Base-by-base conservation (phyloP, 78 protist species). In the Mastigamoeba balamuthi region DNA sequence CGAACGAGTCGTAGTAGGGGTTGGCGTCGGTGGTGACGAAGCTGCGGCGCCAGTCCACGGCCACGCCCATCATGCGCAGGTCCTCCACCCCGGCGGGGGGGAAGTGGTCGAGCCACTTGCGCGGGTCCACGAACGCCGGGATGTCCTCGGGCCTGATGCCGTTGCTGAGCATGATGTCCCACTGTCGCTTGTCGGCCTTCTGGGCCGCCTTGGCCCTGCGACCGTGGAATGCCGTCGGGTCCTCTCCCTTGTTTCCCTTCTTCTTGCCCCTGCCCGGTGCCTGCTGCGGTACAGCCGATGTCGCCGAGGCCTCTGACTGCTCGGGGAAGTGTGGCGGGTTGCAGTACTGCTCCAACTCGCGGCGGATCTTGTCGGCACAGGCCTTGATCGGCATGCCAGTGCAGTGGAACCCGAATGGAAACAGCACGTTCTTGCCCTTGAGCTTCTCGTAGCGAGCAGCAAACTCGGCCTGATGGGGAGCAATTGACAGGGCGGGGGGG, bases 301-400 rank as follows among this genome's bases (percentile, higher is more conserved):
- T n/a, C n/a, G n/a, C n/a, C n/a, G n/a, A n/a, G n/a, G n/a, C n/a
- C n/a, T n/a, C n/a, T n/a, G n/a, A n/a, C n/a, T n/a, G n/a, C n/a
- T n/a, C 85, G 37, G 95, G 94, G 81, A 92, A 95, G 6, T 66
- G 80, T 2, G 95, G 95, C n/a, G 98, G 98, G 72, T 39, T 44
- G 37, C 96, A 94, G 64, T 39, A 90, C 48, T 9, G 2, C 63
- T 80, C 86, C 28, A 95, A 77, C 67, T 95, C 98, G 27, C 65
- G 39, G n/a, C 7, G 40, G 40, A 95, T 80, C 67, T 87, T 88
- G 63, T 91, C 93, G 38, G 98, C 98, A 41, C 91, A 74, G 8
- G 91, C 88, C 84, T 78, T 87, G 87, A 98, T 98, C 41, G 99
- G 99, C 99, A 97, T 98, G 66, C 99, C 99, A 0, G 99, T 98